These are phyloP conservation scores for Cymodocea nodosa DNA, from an alignment of 116 monocot species.

Conservation along the genomic window DNA sequence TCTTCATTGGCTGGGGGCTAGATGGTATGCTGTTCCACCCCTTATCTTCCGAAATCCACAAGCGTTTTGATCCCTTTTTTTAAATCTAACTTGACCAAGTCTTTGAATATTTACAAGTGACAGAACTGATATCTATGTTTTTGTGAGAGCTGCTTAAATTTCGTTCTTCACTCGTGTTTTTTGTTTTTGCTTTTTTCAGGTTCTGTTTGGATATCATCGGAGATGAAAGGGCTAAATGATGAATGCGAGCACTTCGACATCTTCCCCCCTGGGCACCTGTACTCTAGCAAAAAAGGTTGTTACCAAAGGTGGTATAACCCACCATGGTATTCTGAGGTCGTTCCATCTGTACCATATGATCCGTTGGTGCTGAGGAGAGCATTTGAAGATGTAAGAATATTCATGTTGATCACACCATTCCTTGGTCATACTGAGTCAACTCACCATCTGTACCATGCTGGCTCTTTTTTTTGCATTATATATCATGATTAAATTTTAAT, in stretches of 20 bases:
- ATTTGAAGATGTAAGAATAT: constrained; percentile 57
- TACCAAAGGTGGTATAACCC: constrained; percentile 71
- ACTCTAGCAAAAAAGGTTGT: constrained; percentile 49
- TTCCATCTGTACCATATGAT: constrained; percentile 57
- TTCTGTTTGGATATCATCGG: constrained; percentile 82
- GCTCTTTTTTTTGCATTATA: no score
- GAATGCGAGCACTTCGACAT: constrained; percentile 68
- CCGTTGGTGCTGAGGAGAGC: constrained; percentile 54
- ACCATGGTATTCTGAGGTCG: constrained; percentile 40
- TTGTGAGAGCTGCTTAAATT: neutral
- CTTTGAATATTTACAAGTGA: no score
- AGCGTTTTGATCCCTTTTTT: no score
- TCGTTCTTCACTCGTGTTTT: neutral
- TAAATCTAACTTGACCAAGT: no score
- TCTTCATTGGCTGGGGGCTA: constrained; percentile 70
- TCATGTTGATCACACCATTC: no score
- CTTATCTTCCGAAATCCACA: neutral
- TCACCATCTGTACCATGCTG: no score
- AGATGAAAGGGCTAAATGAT: constrained; percentile 77
- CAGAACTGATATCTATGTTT: no score
- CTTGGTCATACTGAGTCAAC: no score
- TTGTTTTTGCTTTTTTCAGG: constrained; percentile 19
- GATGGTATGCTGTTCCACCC: constrained; percentile 26
- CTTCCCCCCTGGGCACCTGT: constrained; percentile 74
- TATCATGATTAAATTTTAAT: no score